Conservation (phyloP, 2,329 filamentous ascomycete species). For the Exophiala viscosa region DNA sequence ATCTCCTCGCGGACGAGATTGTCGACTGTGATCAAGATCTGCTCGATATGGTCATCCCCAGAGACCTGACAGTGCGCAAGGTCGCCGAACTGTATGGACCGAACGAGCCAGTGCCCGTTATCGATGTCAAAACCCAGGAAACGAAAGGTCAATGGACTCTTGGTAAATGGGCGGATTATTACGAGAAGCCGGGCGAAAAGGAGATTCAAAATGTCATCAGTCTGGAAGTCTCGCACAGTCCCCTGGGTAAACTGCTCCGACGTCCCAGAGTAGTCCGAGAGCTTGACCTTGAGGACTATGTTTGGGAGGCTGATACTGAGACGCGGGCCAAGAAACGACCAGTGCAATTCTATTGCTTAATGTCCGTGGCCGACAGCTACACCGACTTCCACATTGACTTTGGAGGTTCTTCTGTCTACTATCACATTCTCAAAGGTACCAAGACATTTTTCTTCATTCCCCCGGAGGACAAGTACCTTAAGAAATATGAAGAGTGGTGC, state of each 20-base stretch:
- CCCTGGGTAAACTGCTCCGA: slow-evolving; percentile 58
- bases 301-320: slow-evolving; percentile 47
- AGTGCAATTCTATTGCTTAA: slow-evolving; percentile 66
- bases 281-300: slow-evolving; percentile 52
- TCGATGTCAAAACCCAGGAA: slow-evolving; percentile 67
- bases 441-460: slow-evolving; percentile 71
- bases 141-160: slow-evolving; percentile 64
- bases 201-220: slow-evolving; percentile 67
- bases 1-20: slow-evolving; percentile 36
- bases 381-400: slow-evolving; percentile 72
- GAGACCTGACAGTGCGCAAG: slow-evolving; percentile 59
- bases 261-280: slow-evolving; percentile 64
- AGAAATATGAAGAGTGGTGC: slow-evolving; percentile 69
- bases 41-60: slow-evolving; percentile 65
- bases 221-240: slow-evolving; percentile 63
- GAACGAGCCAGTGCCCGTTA: slow-evolving; percentile 59
- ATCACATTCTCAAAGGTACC: slow-evolving; percentile 65
- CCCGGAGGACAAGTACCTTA: slow-evolving; percentile 63
- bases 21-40: slow-evolving; percentile 62
- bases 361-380: slow-evolving; percentile 68
- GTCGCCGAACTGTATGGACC: slow-evolving; percentile 63
- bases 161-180: slow-evolving; percentile 63
- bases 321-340: slow-evolving; percentile 58
- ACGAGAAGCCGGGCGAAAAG: slow-evolving; percentile 59
- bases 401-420: slow-evolving; percentile 67